Evolutionary conservation across 306 rosid genomes (phyloP).

Genomic region (Vigna trinervia): DNA sequence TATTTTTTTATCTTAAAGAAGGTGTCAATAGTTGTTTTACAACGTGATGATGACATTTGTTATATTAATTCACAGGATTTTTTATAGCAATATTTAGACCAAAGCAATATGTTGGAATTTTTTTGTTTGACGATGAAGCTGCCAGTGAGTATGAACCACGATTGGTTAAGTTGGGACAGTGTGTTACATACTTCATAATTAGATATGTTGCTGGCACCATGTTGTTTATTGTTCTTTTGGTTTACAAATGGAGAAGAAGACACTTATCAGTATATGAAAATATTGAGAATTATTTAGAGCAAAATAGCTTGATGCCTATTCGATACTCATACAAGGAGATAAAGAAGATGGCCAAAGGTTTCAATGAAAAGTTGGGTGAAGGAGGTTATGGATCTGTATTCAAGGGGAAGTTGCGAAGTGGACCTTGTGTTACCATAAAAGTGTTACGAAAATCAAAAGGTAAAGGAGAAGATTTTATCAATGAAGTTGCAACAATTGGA

Average conservation of each 20-base stretch:
- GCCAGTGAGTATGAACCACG: neutral
- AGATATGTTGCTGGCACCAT: neutral
- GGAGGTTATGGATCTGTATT: neutral
- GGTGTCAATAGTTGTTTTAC: too few relatives aligned
- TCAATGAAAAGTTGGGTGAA: neutral
- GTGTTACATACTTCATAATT: neutral
- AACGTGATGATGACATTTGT: too few relatives aligned
- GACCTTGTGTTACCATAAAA: neutral
- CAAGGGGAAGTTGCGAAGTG: neutral
- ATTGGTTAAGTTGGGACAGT: rapidly evolving
- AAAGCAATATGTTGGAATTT: too few relatives aligned
- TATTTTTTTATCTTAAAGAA: too few relatives aligned
- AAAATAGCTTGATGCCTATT: neutral
- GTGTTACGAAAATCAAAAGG: neutral
- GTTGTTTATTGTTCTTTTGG: neutral
- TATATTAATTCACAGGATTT: too few relatives aligned
- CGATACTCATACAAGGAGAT: neutral
- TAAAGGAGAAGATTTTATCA: neutral
- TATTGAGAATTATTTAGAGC: neutral
- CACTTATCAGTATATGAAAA: neutral
- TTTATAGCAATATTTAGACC: too few relatives aligned
- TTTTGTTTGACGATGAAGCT: too few relatives aligned
- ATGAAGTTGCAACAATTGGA: neutral
- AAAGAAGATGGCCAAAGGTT: neutral
- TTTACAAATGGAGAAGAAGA: neutral